phyloP scores from a whole-genome alignment of 2,329 filamentous ascomycete species.

The Aotearoamyces nothofagi region DNA sequence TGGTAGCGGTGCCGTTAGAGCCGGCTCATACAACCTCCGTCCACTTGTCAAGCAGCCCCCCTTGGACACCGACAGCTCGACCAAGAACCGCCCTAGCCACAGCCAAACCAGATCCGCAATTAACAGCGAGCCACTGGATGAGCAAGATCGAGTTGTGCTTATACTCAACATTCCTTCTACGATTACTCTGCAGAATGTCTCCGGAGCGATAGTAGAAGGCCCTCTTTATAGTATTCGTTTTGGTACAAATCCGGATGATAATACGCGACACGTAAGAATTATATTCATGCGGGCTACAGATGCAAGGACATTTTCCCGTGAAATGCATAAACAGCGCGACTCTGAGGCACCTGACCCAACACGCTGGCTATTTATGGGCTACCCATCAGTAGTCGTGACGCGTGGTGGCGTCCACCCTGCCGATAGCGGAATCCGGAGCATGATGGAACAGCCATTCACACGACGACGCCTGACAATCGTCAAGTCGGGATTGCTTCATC shows the following conservation, averaged over 20 bases:
- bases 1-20: too few relatives aligned
- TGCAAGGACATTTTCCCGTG: constrained; percentile 9
- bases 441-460: constrained; percentile 11
- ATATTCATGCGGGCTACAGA: constrained; percentile 15
- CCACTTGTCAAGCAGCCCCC: too few relatives aligned
- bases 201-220: constrained; percentile 15
- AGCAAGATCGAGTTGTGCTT: constrained; percentile 14
- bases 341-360: constrained; percentile 13
- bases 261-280: constrained; percentile 11
- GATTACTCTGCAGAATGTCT: constrained; percentile 12
- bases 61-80: too few relatives aligned
- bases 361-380: too few relatives aligned
- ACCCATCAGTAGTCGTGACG: constrained; percentile 10
- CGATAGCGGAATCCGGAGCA: constrained; percentile 11
- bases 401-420: constrained; percentile 11
- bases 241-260: constrained; percentile 9
- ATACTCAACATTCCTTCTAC: constrained; percentile 14
- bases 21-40: too few relatives aligned
- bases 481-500: constrained; percentile 17
- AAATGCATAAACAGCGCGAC: constrained; percentile 7
- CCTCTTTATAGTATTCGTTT: constrained; percentile 15
- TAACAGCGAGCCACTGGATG: constrained; percentile 8
- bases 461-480: constrained; percentile 17
- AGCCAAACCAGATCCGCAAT: too few relatives aligned
- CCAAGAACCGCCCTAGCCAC: too few relatives aligned